Evolutionary conservation across 495 filamentous ascomycete species (phyloP).

Genomic region (Talaromyces wortmannii): DNA sequence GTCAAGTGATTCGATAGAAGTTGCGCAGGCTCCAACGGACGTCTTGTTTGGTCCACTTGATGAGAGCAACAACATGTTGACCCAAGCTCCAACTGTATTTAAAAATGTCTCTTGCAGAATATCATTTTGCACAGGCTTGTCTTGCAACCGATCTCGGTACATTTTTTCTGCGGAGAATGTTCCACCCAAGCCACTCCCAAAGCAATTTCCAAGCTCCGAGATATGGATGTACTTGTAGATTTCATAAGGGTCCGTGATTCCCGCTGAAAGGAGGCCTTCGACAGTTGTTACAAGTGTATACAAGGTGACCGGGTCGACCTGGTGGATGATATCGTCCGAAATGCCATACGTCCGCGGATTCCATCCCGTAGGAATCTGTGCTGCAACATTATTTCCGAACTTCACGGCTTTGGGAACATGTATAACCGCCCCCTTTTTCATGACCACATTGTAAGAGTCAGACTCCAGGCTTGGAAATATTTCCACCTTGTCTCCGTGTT

Average conservation of each 20-base stretch:
- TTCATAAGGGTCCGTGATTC: conserved; percentile 14
- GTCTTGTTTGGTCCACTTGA: conserved; percentile 14
- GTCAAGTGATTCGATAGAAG: conserved; percentile 14
- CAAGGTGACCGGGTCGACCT: conserved; percentile 12
- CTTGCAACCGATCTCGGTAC: conserved; percentile 10
- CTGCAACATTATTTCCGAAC: conserved; percentile 8
- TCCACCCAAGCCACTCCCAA: conserved; percentile 13
- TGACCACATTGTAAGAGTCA: conserved; percentile 1
- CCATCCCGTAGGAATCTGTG: conserved; percentile 12
- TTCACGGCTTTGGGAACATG: conserved; percentile 8
- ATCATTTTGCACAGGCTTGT: conserved; percentile 10
- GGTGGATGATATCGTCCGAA: conserved; percentile 12
- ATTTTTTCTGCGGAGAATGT: conserved; percentile 3
- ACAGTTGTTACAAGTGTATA: conserved; percentile 6
- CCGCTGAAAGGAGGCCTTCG: conserved; percentile 11
- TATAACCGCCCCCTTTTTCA: conserved; percentile 10
- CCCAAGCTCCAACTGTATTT: conserved; percentile 17
- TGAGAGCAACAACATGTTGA: conserved; percentile 16
- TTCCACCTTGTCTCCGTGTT: conserved; percentile 12
- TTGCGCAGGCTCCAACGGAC: conserved; percentile 13
- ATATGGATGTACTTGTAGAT: conserved; percentile 15
- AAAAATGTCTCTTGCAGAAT: conserved; percentile 15
- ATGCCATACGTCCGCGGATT: conserved; percentile 12
- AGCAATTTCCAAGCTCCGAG: conserved; percentile 13
- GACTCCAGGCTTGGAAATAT: background rate